Evolutionary conservation across 768 basidiomycete species (phyloP), one percentile per base, ranked within the genome.

Genomic region (Suillus subluteus): DNA sequence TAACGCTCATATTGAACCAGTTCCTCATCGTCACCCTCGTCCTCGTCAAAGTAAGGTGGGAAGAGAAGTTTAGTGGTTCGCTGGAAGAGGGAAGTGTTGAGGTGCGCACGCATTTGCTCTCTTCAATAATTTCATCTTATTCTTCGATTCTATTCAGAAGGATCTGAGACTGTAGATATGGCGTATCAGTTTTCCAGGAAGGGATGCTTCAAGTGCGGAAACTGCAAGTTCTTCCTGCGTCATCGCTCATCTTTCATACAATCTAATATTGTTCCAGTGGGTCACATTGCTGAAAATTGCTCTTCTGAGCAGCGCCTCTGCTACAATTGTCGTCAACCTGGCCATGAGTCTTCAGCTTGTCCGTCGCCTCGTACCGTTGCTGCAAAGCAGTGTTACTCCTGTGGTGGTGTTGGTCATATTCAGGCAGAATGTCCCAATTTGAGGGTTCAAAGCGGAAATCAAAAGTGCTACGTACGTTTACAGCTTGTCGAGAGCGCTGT

Each of bases 261-360:
- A 70, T 62, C 70, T 67, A 59, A 66, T 68, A 44, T 61, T 66
- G 35, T 43, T 65, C 15, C 71, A 96, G 95, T 96, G 76, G 95
- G 95, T 58, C 95, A 97, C 78, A 92, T 96, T 73, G 95, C 95
- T 73, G 94, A 95, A 83, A 92, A 91, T 73, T 97, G 95, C 76
- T 86, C 93, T 56, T 93, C 92, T 69, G 91, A 92, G 73, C 88
- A 92, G 77, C 88, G 94, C 72, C 86, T 97, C 67, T 97, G 95
- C 81, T 97, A 95, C 82, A 97, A 96, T 76, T 97, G 95, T 78
- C 89, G 93, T 70, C 92, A 95, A 76, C 91, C 94, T n/a, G 95
- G 95, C 48, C 95, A 96, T 72, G 95, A 96, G 79, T 94, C 92
- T 23, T 90, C 92, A 64, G 88, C 91, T 64, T 96, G 95, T 76